A percentile compares a stretch with the other conserved stretches of the same genome.
phyloP scores from a whole-genome alignment of 345 rosid species.

The Orychophragmus violaceus region DNA sequence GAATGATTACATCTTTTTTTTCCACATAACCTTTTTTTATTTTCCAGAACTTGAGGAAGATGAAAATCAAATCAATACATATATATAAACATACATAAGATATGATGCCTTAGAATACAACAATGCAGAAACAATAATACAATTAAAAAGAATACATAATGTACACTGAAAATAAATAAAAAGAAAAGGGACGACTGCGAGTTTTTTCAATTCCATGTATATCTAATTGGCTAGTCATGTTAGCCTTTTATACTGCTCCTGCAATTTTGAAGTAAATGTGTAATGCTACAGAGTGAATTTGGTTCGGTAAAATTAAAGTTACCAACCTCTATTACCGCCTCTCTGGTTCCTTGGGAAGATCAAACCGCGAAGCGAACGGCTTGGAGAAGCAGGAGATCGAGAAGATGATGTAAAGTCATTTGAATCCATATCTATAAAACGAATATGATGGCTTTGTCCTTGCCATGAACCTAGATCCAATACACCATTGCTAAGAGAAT shows the following conservation, averaged over 20 bases:
- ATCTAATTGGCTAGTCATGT: slow-evolving; percentile 24
- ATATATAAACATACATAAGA: not conserved
- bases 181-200: not conserved
- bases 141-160: slow-evolving; percentile 28
- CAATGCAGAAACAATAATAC: slow-evolving; percentile 22
- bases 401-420: slow-evolving; percentile 36
- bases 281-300: not conserved
- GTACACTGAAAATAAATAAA: slow-evolving; percentile 19
- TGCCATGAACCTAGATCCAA: slow-evolving; percentile 41
- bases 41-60: slow-evolving; percentile 13
- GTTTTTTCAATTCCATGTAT: slow-evolving; percentile 18
- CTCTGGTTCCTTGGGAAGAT: slow-evolving; percentile 47
- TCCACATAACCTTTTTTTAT: slow-evolving; percentile 1
- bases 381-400: slow-evolving; percentile 33
- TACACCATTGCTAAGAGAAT: slow-evolving; percentile 39
- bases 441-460: slow-evolving; percentile 30
- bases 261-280: slow-evolving; percentile 19
- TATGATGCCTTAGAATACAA: slow-evolving; percentile 16
- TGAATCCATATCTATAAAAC: slow-evolving; percentile 39
- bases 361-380: slow-evolving; percentile 33
- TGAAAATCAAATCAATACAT: slow-evolving; percentile 12
- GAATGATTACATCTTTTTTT: not conserved
- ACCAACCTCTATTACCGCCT: slow-evolving; percentile 35
- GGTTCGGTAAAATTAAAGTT: not conserved
- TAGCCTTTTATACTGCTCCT: slow-evolving; percentile 23